Evolutionary conservation across 768 basidiomycete species (phyloP), one percentile per base, ranked within the genome.

Genomic region (Melanogaster broomeanus): DNA sequence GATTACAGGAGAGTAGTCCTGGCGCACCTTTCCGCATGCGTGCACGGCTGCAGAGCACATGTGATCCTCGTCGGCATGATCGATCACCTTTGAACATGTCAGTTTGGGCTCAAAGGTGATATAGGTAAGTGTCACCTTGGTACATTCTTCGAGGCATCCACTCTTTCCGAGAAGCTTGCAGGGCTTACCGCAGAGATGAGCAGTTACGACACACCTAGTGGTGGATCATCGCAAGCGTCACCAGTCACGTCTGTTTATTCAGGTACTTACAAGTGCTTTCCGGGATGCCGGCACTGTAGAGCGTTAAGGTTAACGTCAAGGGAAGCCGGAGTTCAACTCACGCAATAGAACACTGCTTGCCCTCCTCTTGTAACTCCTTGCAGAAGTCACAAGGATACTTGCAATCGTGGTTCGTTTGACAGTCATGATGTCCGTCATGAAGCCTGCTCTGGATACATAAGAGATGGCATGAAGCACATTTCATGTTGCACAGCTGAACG

Each of bases 401-500:
- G 57, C 81, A 83, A 12, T 51, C 43, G 52, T 82, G 81, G n/a
- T 61, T 50, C 2, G 82, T 80, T 22, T 60, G 58, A 48, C 82
- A 84, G 42, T 78, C 61, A 57, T 83, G 82, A 2, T 56, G 55
- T 5, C 58, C 58, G 11, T 72, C 72, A 48, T 84, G 82, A n/a
- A 72, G 67, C 6, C 75, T 71, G 39, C 65, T 67, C 13, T 66
- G 70, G 13, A 81, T 44, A 53, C 82, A 84, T 19, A 64, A 51
- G 0, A 83, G 68, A 34, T 76, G 70, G 57, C 82, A 84, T 9
- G 53, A 43, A 6, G 61, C 56, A 52, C 82, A 83, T 51, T 74
- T 68, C 44, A 70, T 59, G 27, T 68, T 70, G 61, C 82, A 84
- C 10, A 82, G 65, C 52, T 77, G 73, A 0, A 77, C 61, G 42